These are phyloP conservation scores for Diaporthe citrichinensis DNA, from an alignment of 2,329 filamentous ascomycete genomes.

Conservation along the genomic window DNA sequence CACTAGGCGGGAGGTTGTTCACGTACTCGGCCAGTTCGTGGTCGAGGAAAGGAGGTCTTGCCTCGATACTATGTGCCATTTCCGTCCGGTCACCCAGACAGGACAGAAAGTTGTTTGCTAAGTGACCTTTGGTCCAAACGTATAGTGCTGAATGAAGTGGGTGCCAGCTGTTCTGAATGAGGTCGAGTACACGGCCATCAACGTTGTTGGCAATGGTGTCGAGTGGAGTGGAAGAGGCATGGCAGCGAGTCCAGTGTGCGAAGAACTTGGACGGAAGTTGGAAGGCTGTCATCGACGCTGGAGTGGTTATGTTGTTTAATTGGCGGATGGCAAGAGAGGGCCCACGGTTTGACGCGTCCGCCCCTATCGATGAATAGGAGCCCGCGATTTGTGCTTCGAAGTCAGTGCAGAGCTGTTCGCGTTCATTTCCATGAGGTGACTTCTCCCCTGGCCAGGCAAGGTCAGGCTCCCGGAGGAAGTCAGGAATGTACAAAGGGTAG, in stretches of 20 bases:
- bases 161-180: conserved; percentile 49
- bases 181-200: conserved; percentile 42
- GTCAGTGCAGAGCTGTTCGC: conserved; percentile 15
- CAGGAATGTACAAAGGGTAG: conserved; percentile 61
- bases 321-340: conserved; percentile 5
- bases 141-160: conserved; percentile 49
- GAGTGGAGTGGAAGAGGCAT: neutral
- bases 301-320: conserved; percentile 26
- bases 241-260: neutral
- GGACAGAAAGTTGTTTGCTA: conserved; percentile 49
- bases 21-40: conserved; percentile 51
- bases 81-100: conserved; percentile 53
- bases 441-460: conserved; percentile 48
- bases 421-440: neutral
- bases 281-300: conserved; percentile 35
- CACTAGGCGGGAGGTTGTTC: conserved; percentile 49
- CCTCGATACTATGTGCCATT: conserved; percentile 55
- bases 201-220: conserved; percentile 33
- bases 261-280: conserved; percentile 12
- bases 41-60: conserved; percentile 54
- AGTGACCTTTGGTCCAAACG: conserved; percentile 45
- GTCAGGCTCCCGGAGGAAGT: conserved; percentile 65
- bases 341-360: neutral
- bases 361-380: conserved; percentile 30
- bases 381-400: conserved; percentile 1